Conservation (phyloP, 129 eudicot genomes). For the Saposhnikovia divaricata region DNA sequence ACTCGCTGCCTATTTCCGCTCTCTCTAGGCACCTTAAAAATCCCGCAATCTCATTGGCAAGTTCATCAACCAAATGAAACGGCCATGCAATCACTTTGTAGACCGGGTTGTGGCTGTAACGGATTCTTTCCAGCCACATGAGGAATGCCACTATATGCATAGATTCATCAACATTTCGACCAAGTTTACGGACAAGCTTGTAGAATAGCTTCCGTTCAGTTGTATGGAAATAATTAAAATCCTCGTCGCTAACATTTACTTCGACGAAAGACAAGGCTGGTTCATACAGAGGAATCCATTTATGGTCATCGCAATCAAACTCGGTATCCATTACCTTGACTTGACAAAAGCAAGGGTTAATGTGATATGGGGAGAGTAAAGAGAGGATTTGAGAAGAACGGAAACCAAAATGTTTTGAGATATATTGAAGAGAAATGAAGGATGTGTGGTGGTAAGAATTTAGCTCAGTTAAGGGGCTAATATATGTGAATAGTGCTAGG, state of each 20-base stretch:
- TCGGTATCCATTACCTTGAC: background rate
- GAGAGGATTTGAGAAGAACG: too few species aligned
- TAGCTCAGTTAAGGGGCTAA: too few species aligned
- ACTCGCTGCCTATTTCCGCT: background rate
- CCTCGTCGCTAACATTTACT: background rate
- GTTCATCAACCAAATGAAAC: slow-evolving; percentile 6
- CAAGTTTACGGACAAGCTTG: background rate
- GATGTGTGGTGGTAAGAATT: too few species aligned
- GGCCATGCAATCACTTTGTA: background rate
- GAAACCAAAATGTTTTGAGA: too few species aligned
- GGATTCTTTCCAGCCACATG: slow-evolving; percentile 26
- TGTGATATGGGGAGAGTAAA: too few species aligned
- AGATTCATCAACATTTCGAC: slow-evolving; percentile 18
- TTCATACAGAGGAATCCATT: background rate
- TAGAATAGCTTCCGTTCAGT: background rate
- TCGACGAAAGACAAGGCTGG: background rate
- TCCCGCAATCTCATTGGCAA: slow-evolving; percentile 18
- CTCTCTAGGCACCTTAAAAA: slow-evolving; percentile 20
- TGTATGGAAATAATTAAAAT: background rate
- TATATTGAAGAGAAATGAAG: too few species aligned
- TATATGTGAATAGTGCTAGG: too few species aligned
- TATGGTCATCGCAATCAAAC: too few species aligned
- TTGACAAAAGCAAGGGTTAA: background rate
- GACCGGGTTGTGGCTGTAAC: slow-evolving; percentile 10
- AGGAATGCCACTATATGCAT: slow-evolving; percentile 24